Evolutionary conservation across 306 rosid genomes (phyloP), one percentile per base, ranked within the genome.

Genomic region (Trichosanthes truncata): DNA sequence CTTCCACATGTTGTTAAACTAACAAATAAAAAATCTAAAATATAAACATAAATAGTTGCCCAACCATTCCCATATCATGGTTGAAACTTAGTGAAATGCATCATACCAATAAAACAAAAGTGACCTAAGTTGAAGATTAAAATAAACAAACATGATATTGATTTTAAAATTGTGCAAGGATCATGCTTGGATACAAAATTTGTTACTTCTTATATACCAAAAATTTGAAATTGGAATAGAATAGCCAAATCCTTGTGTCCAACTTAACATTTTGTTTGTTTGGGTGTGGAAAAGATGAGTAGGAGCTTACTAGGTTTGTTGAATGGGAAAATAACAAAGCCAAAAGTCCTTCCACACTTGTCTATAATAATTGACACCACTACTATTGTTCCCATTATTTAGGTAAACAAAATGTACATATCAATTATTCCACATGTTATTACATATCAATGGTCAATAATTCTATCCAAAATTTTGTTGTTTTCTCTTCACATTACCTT

Each of bases 271-370:
- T 33, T 68, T 68, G 18, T 68, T 68, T 68, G 75, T 68, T 21
- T 68, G 75, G 9, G 7, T 40, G 75, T 40, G 75, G 45, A 45
- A 68, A 68, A 68, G 76, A 71, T 69, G 55, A 69, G 55, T 69
- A 5, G 76, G 76, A 69, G 76, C 76, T 69, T 69, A 69, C 76
- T n/a, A 41, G 36, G 76, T 69, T 41, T 20, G 46, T 66, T 21
- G 18, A 40, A 69, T 41, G 18, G 7, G 17, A 36, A 4, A 36
- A 66, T 46, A 66, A 33, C 20, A 33, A 66, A 66, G 6, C 26
- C 72, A 31, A 31, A 31, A 33, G 2, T 12, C n/a, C 0, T 6
- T 29, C 43, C 69, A 31, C 41, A 14, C 69, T 62, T 17, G 35
- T 62, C 21, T 43, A 68, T 68, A 40, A 68, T 69, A 41, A 60